Evolutionary conservation across 192 early-diverging fungal species (phyloP).

Genomic region (Backusella psychrophila): DNA sequence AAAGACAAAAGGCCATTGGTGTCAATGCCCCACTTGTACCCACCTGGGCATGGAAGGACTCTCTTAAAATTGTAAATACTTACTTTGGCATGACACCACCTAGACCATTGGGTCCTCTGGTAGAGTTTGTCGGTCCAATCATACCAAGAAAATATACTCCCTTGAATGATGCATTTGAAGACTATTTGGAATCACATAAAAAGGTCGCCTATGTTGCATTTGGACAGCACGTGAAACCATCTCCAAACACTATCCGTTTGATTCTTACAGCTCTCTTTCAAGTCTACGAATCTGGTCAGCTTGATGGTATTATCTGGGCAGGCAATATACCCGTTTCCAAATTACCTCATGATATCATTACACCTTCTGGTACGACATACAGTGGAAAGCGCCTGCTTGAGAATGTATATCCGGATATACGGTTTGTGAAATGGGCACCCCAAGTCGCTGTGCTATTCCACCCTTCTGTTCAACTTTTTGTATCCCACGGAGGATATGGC

Average conservation of each 20-base stretch:
- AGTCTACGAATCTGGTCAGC: constrained; percentile 3
- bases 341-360: neutral
- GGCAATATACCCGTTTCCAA: neutral
- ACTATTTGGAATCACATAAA: constrained; percentile 22
- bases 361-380: neutral
- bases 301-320: constrained; percentile 40
- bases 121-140: constrained; percentile 34
- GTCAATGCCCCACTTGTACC: neutral
- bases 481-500: constrained; percentile 24
- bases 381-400: neutral
- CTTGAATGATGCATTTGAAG: neutral
- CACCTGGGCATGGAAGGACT: neutral
- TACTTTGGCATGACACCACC: constrained; percentile 19
- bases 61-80: constrained; percentile 23
- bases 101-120: constrained; percentile 18
- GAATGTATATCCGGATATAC: neutral
- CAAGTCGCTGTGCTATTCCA: constrained; percentile 33
- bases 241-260: neutral
- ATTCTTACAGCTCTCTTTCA: constrained; percentile 22
- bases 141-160: constrained; percentile 17
- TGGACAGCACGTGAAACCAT: constrained; percentile 17
- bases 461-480: constrained; percentile 16
- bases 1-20: neutral
- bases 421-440: constrained; percentile 20
- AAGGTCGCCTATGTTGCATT: constrained; percentile 32